Evolutionary conservation across 1,284 basidiomycete genomes (phyloP).

Genomic region (Fistulinella cinereoalba): DNA sequence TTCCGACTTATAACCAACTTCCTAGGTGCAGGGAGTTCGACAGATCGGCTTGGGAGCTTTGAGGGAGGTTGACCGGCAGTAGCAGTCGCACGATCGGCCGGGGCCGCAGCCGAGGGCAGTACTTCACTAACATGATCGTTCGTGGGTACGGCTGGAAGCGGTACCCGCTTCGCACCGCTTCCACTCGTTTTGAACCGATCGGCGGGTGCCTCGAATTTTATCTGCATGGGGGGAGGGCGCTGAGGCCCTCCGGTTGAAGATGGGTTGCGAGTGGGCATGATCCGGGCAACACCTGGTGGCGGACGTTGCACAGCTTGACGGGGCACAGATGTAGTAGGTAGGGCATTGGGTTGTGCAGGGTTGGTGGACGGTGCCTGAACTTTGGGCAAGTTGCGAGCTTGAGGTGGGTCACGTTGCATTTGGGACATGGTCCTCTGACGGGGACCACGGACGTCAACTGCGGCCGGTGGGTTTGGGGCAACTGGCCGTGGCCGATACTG

Average conservation of each 20-base stretch:
- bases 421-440: slow-evolving; percentile 22
- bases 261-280: slow-evolving; percentile 5
- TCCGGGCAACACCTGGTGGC: slow-evolving; percentile 5
- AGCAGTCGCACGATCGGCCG: not conserved
- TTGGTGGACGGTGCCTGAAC: slow-evolving; percentile 20
- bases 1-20: slow-evolving; percentile 9
- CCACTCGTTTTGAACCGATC: slow-evolving; percentile 22
- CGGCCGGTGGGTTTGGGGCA: not conserved
- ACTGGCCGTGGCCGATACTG: slow-evolving; percentile 11
- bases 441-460: slow-evolving; percentile 10
- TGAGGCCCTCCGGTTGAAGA: slow-evolving; percentile 23
- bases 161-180: slow-evolving; percentile 38
- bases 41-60: slow-evolving; percentile 13
- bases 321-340: slow-evolving; percentile 11
- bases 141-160: slow-evolving; percentile 25
- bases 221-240: slow-evolving; percentile 26
- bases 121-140: slow-evolving; percentile 5
- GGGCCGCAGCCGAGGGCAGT: not conserved
- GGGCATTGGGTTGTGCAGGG: slow-evolving; percentile 20
- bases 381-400: slow-evolving; percentile 13
- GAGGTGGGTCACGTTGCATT: slow-evolving; percentile 16
- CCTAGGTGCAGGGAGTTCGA: not conserved
- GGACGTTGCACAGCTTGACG: slow-evolving; percentile 15
- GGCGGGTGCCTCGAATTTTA: slow-evolving; percentile 23
- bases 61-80: slow-evolving; percentile 5